phyloP scores from a whole-genome alignment of 371 early-diverging fungal genomes.

The Lichtheimia ornata region DNA sequence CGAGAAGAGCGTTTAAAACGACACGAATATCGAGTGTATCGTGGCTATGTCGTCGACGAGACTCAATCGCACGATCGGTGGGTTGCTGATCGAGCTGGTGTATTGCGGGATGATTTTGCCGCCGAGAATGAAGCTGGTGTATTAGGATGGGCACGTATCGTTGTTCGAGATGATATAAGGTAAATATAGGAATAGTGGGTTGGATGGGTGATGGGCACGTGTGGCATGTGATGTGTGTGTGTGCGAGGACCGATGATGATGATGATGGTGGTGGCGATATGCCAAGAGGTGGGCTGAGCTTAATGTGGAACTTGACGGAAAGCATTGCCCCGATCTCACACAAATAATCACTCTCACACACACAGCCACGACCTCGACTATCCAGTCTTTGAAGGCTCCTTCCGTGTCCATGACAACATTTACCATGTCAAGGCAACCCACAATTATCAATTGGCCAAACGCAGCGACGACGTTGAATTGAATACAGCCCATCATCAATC shows the following conservation, averaged over 20 bases:
- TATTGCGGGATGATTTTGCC: slow-evolving; percentile 28
- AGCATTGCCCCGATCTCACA: not conserved
- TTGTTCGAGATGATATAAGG: slow-evolving; percentile 56
- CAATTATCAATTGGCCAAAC: slow-evolving; percentile 62
- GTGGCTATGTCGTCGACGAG: slow-evolving; percentile 36
- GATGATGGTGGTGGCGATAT: not conserved
- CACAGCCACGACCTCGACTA: slow-evolving; percentile 30
- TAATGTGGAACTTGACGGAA: not conserved
- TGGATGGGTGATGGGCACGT: not conserved
- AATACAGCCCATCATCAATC: slow-evolving; percentile 15
- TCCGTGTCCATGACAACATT: slow-evolving; percentile 57
- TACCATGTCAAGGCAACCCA: slow-evolving; percentile 64
- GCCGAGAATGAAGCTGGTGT: slow-evolving; percentile 37
- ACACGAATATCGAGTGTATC: slow-evolving; percentile 41
- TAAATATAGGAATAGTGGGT: slow-evolving; percentile 8
- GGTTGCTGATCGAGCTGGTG: slow-evolving; percentile 34
- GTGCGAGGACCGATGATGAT: not conserved
- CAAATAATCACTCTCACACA: not conserved
- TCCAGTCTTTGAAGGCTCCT: slow-evolving; percentile 69
- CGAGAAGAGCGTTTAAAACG: slow-evolving; percentile 22
- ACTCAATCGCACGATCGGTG: slow-evolving; percentile 34
- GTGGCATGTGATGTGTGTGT: slow-evolving; percentile 1
- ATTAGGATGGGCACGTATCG: slow-evolving; percentile 74
- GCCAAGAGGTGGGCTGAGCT: too few species aligned
- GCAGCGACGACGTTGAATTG: slow-evolving; percentile 58